phyloP scores from a whole-genome alignment of 2,329 filamentous ascomycete species.

The Diaporthe nobilis region DNA sequence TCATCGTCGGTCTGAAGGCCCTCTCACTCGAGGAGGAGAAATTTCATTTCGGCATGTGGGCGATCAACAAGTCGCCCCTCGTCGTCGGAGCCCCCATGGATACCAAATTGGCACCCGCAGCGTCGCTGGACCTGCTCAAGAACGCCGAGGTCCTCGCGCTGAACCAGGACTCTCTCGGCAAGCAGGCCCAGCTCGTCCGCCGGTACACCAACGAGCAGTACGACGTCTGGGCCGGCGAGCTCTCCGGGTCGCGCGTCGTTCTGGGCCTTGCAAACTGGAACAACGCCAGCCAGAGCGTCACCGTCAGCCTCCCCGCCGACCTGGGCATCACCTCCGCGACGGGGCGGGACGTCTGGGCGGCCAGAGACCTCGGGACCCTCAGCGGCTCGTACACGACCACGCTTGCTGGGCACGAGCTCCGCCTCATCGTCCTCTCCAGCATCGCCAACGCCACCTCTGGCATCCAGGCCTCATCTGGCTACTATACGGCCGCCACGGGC shows the following conservation, averaged over 20 bases:
- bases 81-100: slow-evolving; percentile 62
- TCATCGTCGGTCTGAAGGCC: slow-evolving; percentile 62
- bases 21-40: slow-evolving; percentile 62
- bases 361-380: slow-evolving; percentile 51
- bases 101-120: slow-evolving; percentile 52
- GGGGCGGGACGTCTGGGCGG: slow-evolving; percentile 58
- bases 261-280: slow-evolving; percentile 65
- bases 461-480: slow-evolving; percentile 46
- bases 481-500: slow-evolving; percentile 55
- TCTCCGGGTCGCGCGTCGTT: slow-evolving; percentile 59
- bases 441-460: slow-evolving; percentile 46
- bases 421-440: slow-evolving; percentile 55
- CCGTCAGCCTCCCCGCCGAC: slow-evolving; percentile 57
- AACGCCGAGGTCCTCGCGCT: slow-evolving; percentile 70
- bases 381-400: slow-evolving; percentile 51
- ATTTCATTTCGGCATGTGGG: slow-evolving; percentile 68
- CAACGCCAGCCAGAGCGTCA: slow-evolving; percentile 57
- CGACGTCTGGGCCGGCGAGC: slow-evolving; percentile 65
- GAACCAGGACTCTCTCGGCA: slow-evolving; percentile 69
- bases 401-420: slow-evolving; percentile 56
- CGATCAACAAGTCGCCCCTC: slow-evolving; percentile 65
- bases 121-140: slow-evolving; percentile 59
- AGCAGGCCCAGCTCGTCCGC: slow-evolving; percentile 64
- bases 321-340: slow-evolving; percentile 57
- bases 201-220: slow-evolving; percentile 63